A percentile compares a stretch with the other conserved stretches of the same genome.
phyloP scores from a whole-genome alignment of 2,329 filamentous ascomycete genomes.

The Sclerotinia glacialis region DNA sequence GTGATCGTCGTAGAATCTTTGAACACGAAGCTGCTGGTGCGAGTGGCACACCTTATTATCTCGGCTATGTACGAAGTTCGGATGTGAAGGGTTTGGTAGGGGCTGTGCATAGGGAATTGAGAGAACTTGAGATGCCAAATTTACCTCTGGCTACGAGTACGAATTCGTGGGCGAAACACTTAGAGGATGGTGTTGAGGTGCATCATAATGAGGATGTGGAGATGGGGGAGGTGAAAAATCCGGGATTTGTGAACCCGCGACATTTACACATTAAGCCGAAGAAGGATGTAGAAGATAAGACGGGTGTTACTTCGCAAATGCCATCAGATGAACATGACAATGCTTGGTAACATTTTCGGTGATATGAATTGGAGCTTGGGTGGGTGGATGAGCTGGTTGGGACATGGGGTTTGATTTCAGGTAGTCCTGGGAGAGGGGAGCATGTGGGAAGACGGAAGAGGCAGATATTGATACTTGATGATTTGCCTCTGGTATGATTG shows the following conservation, averaged over 20 bases:
- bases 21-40: slow-evolving; percentile 55
- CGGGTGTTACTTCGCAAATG: slow-evolving; percentile 1
- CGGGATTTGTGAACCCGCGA: slow-evolving; percentile 31
- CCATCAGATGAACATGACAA: slow-evolving; percentile 25
- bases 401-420: neutral
- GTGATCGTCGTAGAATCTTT: slow-evolving; percentile 66
- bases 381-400: neutral
- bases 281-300: slow-evolving; percentile 15
- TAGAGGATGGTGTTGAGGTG: slow-evolving; percentile 23
- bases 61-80: slow-evolving; percentile 76
- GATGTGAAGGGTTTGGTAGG: slow-evolving; percentile 58
- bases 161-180: slow-evolving; percentile 14
- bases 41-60: slow-evolving; percentile 76
- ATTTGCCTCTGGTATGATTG: slow-evolving; percentile 3
- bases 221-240: slow-evolving; percentile 23
- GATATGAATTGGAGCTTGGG: neutral
- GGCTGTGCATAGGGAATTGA: slow-evolving; percentile 50
- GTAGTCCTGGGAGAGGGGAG: neutral
- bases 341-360: neutral
- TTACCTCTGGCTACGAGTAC: slow-evolving; percentile 1
- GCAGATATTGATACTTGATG: neutral
- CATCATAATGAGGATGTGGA: slow-evolving; percentile 21
- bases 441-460: neutral
- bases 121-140: slow-evolving; percentile 25
- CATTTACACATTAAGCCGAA: slow-evolving; percentile 30